Evolutionary conservation across 495 filamentous ascomycete genomes (phyloP), one percentile per base, ranked within the genome.

Genomic region (Viridothelium virens): DNA sequence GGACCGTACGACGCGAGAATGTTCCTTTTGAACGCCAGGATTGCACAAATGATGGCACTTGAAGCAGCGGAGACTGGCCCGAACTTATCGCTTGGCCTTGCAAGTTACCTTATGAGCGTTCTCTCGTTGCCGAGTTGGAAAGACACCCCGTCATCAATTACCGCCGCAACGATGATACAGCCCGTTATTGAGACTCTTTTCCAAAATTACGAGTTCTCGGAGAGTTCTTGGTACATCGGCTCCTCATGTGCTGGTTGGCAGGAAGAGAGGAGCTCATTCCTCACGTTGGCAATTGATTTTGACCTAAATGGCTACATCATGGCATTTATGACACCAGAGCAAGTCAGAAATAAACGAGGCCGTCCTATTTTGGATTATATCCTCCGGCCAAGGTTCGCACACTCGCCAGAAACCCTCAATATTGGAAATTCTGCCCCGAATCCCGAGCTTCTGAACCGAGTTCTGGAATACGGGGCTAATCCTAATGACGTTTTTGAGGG

Each of bases 11-110:
- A 53, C 16, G 48, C 48, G n/a, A 53, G 48, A 18, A 14, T 53
- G 48, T 53, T 53, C 25, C 48, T 53, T 53, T 53, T 53, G 12
- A 53, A 53, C 25, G 48, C 48, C 25, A 53, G 48, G 48, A 5
- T 18, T 53, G 48, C 48, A 53, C 48, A 53, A 18, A 5, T 53
- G 5, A 14, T 11, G n/a, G 48, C 48, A 5, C 10, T 53, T 18
- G 10, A 11, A 12, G n/a, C 48, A 12, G 5, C 48, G 9, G 48
- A 18, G 25, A 5, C 16, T 14, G n/a, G 16, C 5, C 25, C 48
- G 25, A 18, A 53, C 16, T 18, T 53, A 16, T 11, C 48, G 5
- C 5, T 53, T 5, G 48, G 48, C 16, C 9, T 53, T 18, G n/a
- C 48, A 5, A 53, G 48, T 18, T 53, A 53, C n/a, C 48, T 53